These are phyloP conservation scores for Prunus yedoensis DNA, from an alignment of 331 rosid genomes.

Conservation along the genomic window DNA sequence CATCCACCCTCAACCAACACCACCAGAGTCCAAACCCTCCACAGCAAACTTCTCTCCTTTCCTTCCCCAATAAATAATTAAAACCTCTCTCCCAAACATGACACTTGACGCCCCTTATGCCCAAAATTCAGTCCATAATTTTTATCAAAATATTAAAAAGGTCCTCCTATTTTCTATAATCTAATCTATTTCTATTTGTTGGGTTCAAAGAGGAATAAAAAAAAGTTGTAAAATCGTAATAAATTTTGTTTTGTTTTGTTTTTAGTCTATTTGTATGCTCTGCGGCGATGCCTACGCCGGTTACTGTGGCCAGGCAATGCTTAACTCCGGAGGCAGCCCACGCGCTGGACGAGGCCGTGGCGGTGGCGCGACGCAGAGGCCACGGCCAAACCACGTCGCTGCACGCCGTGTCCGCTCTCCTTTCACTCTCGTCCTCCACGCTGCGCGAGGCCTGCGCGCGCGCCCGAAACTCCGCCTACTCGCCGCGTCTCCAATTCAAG, in stretches of 20 bases:
- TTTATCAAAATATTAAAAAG: no score
- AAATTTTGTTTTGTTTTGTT: neutral
- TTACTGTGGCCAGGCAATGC: slow-evolving; percentile 81
- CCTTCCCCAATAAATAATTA: no score
- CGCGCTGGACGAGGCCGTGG: slow-evolving; percentile 86
- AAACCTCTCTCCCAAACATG: no score
- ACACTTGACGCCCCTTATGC: no score
- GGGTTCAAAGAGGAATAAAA: no score
- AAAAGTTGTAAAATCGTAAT: neutral
- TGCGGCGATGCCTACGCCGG: slow-evolving; percentile 88
- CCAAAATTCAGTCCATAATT: no score
- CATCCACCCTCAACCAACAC: no score
- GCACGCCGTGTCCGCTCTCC: slow-evolving; percentile 83
- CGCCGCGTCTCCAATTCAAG: slow-evolving; percentile 86
- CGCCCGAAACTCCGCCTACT: slow-evolving; percentile 74
- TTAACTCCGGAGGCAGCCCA: slow-evolving; percentile 70
- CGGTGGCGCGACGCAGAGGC: slow-evolving; percentile 86
- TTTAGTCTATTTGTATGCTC: slow-evolving; percentile 13
- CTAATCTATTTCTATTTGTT: no score
- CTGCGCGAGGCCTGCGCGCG: slow-evolving; percentile 88
- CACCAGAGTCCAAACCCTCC: no score
- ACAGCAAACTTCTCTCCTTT: no score
- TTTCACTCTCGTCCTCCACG: slow-evolving; percentile 58
- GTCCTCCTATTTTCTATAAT: neutral
- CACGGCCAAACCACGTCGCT: slow-evolving; percentile 96